Evolutionary conservation across 805 yeast genomes (phyloP), one percentile per base, ranked within the genome.

Genomic region (Metschnikowia borealis): DNA sequence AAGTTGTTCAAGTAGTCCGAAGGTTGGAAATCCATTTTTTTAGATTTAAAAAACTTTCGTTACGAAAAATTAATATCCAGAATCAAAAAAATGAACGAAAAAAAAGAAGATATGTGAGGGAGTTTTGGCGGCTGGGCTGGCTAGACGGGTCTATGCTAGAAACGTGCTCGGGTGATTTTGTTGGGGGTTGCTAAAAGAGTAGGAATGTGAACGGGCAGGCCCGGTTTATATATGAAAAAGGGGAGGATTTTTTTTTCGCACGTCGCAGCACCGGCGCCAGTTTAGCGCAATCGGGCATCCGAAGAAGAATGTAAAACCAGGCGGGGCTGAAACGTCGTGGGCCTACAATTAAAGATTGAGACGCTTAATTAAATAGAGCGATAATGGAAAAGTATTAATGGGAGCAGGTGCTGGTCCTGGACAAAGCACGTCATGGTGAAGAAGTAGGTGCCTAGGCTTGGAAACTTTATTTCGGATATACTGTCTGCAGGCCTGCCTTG

Each of bases 21-120:
- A 39, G 74, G 69, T 56, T 70, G 74, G 57, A 67, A 71, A 52
- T 69, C 71, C 77, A 73, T 73, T 51, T 51, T 52, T 44, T 44
- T 44, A 44, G 46, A 44, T 44, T 44, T 44, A 44, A 44, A 44
- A 23, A 44, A 44, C 33, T 44, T 29, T 56, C 31, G 41, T 20
- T 20, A 23, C 29, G 15, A 36, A 42, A 36, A 34, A 42, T 34
- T 34, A 26, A 41, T 41, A 26, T 43, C 38, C 48, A 38, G 44
- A 38, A 45, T 45, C 45, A 38, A 45, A 45, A 45, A 45, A 45
- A 39, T 45, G 48, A 29, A 23, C 32, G 48, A 38, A 39, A 45
- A 38, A 37, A 45, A 39, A 39, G 45, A 45, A 45, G 48, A 37
- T 37, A 37, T 39, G 46, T 7, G 26, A 26, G 46, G 26, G 39